phyloP scores from a whole-genome alignment of 176 grass and related monocot genomes.

The Avena sativa region DNA sequence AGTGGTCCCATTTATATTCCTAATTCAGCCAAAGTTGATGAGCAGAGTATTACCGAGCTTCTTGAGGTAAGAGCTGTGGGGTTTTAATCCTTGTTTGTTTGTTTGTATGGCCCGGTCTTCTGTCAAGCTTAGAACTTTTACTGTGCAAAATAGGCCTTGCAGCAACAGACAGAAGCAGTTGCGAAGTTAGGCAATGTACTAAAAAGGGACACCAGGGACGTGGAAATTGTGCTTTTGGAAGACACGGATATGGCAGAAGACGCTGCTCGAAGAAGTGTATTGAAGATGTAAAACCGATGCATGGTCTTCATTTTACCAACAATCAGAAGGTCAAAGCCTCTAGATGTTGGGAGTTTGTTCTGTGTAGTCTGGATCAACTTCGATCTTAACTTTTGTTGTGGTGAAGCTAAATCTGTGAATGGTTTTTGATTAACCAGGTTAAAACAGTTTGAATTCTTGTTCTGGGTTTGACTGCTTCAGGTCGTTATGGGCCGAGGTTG shows the following conservation, averaged over 20 bases:
- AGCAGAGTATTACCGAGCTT: constrained; percentile 69
- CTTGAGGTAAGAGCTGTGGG: constrained; percentile 61
- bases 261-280: constrained; percentile 29
- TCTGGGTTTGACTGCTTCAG: too few species aligned
- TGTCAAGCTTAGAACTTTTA: constrained; percentile 8
- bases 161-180: constrained; percentile 92
- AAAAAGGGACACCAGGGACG: constrained; percentile 87
- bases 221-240: constrained; percentile 83
- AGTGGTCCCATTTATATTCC: constrained; percentile 68
- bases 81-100: background rate
- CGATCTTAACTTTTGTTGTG: background rate
- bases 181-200: constrained; percentile 85
- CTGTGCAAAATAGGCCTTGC: constrained; percentile 61
- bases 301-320: background rate
- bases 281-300: constrained; percentile 37
- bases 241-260: constrained; percentile 59
- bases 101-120: constrained; percentile 3
- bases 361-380: background rate
- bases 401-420: background rate
- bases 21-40: constrained; percentile 71
- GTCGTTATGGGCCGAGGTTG: too few species aligned
- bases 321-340: constrained; percentile 23
- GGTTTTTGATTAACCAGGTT: too few species aligned
- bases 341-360: background rate
- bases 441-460: too few species aligned